Base-by-base conservation (phyloP, 2,329 filamentous ascomycete species). In the Tolypocladium guangdongense region DNA sequence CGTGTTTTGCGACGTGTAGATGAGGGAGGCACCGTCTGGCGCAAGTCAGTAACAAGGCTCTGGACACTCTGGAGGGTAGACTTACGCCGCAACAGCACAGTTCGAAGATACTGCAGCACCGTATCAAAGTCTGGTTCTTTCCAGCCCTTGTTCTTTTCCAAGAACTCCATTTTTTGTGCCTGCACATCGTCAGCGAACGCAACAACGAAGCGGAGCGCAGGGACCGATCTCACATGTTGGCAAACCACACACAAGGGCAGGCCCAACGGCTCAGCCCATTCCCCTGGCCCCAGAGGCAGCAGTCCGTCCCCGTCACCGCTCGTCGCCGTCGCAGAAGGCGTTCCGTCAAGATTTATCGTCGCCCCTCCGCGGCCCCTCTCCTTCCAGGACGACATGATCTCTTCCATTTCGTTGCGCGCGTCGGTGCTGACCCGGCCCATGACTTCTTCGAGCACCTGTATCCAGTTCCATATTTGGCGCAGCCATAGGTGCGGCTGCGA, bases 121-220 rank as follows among this genome's bases (percentile, higher is more conserved):
- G 93, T 91, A 68, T 99, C 93, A 64, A 99, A 99, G 62, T 95
- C 87, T 60, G 95, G 90, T 69, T 99, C 93, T 70, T 90, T 92
- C 90, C 92, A 99, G 16, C 87, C 84, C 55, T 91, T 84, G 50
- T 90, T 91, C 67, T 88, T 90, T 71, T 97, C 93, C 54, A 99
- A 71, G 39, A 83, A 81, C 64, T 97, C 91, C 68, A 97, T 95
- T 68, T 88, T 90, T 70, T 95, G 89, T 16, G 90, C 81, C 85
- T 90, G 59, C 8, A 20, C 41, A 6, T 41, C 51, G 54, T 63
- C 64, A 61, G 68, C 47, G 18, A 12, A 20, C 51, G 50, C 5
- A 30, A 50, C 48, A 24, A 55, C 24, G 54, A 36, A 55, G 33
- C 24, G 54, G 35, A 55, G 33, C 3, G 8, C n/a, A 8, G 27